Evolutionary conservation across 2,329 filamentous ascomycete genomes (phyloP).

Genomic region (Pochonia chlamydosporia): DNA sequence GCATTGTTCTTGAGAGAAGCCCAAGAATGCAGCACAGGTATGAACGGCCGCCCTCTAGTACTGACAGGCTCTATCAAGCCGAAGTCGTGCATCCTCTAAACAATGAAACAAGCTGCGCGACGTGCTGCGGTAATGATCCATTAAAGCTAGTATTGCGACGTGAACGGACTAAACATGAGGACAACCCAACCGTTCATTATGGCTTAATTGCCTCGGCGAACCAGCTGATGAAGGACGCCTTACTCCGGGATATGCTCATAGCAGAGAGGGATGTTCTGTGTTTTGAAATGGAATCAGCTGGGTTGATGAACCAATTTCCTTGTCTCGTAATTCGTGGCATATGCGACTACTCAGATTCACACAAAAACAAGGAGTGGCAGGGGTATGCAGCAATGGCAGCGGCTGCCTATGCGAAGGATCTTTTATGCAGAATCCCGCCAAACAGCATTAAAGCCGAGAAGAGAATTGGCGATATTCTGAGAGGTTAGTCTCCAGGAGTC

Average conservation of each 20-base stretch:
- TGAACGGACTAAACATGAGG: not conserved
- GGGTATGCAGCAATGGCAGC: conserved; percentile 23
- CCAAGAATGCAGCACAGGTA: not conserved
- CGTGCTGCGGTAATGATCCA: not conserved
- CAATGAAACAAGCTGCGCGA: not conserved
- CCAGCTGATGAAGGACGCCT: not conserved
- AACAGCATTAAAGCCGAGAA: conserved; percentile 10
- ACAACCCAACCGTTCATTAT: conserved; percentile 14
- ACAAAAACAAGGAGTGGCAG: conserved; percentile 26
- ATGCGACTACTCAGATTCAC: conserved; percentile 29
- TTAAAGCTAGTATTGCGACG: not conserved
- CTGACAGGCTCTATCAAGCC: conserved; percentile 6
- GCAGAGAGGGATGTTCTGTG: not conserved
- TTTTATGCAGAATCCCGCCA: conserved; percentile 12
- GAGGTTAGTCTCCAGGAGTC: not conserved
- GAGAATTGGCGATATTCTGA: conserved; percentile 7
- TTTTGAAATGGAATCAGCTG: conserved; percentile 25
- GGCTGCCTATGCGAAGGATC: conserved; percentile 22
- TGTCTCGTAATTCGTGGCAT: conserved; percentile 29
- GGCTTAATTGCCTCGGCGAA: conserved; percentile 10
- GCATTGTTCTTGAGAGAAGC: not conserved
- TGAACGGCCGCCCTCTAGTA: conserved; percentile 1
- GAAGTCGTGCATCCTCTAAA: conserved; percentile 4
- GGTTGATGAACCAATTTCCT: conserved; percentile 21
- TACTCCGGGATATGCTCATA: conserved; percentile 17